phyloP scores from a whole-genome alignment of 106 monocot species.

The Dendrobium catenatum region DNA sequence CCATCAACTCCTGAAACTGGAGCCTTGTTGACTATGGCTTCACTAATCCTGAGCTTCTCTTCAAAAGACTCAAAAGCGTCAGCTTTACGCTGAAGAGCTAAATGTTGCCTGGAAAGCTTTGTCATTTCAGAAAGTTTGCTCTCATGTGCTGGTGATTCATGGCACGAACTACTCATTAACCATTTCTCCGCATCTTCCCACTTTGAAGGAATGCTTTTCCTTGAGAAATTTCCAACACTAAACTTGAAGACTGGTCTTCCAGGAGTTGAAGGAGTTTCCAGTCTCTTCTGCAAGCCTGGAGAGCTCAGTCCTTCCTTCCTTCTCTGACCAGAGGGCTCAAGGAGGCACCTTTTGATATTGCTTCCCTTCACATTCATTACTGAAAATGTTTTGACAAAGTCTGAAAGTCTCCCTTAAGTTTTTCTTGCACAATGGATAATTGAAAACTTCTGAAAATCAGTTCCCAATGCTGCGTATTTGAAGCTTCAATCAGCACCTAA shows the following conservation, averaged over 20 bases:
- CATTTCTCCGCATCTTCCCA: conserved; percentile 99
- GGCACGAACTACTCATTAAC: conserved; percentile 59
- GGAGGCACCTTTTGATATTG: conserved; percentile 20
- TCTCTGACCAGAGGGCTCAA: too few relatives aligned
- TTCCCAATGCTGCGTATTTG: conserved; percentile 6
- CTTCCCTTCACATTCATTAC: conserved; percentile 22
- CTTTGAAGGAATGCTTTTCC: conserved; percentile 74
- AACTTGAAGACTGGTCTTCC: conserved; percentile 69
- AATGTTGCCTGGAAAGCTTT: conserved; percentile 24
- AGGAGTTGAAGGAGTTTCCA: conserved; percentile 69
- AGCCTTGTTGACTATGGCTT: conserved; percentile 12
- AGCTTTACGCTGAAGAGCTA: conserved; percentile 24
- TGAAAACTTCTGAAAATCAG: conserved; percentile 25
- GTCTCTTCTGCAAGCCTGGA: conserved; percentile 28
- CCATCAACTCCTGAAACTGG: neutral
- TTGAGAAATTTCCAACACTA: conserved; percentile 35
- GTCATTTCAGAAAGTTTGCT: conserved; percentile 15
- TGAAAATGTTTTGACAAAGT: conserved; percentile 16
- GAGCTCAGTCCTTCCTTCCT: conserved; percentile 2
- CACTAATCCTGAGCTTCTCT: conserved; percentile 19
- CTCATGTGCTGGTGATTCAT: conserved; percentile 49
- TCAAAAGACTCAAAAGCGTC: conserved; percentile 14
- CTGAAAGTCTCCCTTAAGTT: conserved; percentile 11
- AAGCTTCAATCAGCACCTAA: too few relatives aligned
- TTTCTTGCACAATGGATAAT: conserved; percentile 47